phyloP scores from a whole-genome alignment of 2,329 filamentous ascomycete species.

The Epichloe elymi region DNA sequence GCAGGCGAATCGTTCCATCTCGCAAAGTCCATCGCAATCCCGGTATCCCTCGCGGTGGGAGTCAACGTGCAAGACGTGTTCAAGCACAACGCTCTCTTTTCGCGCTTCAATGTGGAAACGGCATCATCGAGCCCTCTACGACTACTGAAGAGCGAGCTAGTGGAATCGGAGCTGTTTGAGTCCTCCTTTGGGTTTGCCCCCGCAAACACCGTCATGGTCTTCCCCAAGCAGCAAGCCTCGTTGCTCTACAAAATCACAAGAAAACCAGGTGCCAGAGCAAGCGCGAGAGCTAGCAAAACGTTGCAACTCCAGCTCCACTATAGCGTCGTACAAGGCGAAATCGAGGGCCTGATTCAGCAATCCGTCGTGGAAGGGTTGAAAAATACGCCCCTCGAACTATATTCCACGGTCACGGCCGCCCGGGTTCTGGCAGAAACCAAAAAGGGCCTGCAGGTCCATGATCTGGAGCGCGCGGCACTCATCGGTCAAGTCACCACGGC shows the following conservation, averaged over 20 bases:
- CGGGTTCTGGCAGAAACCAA: slow-evolving; percentile 31
- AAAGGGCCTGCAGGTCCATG: slow-evolving; percentile 29
- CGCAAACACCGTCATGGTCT: slow-evolving; percentile 47
- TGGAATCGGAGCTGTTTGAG: slow-evolving; percentile 56
- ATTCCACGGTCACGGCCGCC: slow-evolving; percentile 32
- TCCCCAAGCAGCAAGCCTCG: slow-evolving; percentile 68
- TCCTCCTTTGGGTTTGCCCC: slow-evolving; percentile 46
- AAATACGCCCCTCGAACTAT: slow-evolving; percentile 29
- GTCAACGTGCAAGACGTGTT: slow-evolving; percentile 97
- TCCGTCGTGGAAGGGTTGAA: slow-evolving; percentile 29
- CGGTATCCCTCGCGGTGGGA: slow-evolving; percentile 68
- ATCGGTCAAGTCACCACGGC: slow-evolving; percentile 37
- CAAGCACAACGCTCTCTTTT: slow-evolving; percentile 70
- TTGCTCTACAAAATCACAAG: slow-evolving; percentile 66
- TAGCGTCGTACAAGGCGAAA: slow-evolving; percentile 62
- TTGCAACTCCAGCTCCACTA: slow-evolving; percentile 64
- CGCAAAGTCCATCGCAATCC: slow-evolving; percentile 44
- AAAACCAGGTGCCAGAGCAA: slow-evolving; percentile 28
- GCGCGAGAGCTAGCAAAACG: slow-evolving; percentile 22
- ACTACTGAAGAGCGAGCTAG: slow-evolving; percentile 56
- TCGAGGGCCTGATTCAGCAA: slow-evolving; percentile 36
- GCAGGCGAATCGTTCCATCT: slow-evolving; percentile 33
- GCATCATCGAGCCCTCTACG: slow-evolving; percentile 62
- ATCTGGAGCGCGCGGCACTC: slow-evolving; percentile 44
- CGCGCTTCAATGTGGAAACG: slow-evolving; percentile 81